Base-by-base conservation (phyloP, 1,284 basidiomycete species). In the Cystobasidium sp. region DNA sequence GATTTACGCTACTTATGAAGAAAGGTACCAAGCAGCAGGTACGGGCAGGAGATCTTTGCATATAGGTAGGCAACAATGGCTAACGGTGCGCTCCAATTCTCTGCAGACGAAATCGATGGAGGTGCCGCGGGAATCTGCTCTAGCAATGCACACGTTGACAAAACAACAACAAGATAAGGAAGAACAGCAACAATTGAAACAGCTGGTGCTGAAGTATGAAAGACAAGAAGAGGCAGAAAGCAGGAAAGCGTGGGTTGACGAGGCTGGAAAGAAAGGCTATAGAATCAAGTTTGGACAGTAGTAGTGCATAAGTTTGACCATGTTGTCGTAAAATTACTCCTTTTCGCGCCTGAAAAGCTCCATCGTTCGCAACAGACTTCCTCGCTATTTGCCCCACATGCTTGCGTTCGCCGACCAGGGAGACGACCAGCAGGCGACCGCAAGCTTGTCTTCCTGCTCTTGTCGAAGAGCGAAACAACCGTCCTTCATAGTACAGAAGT, bases 121-220 rank as follows among this genome's bases (percentile, higher is more conserved):
- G 63, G 89, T 98, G 56, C 95, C 95, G 3, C 84, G 91, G 5
- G 90, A 89, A 79, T 93, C 94, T 18, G 86, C 92, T 1, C 86
- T 98, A 46, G 95, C 94, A 3, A 86, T 93, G 65, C 93, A 97
- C 78, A 94, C 94, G 1, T 88, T 91, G 44, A 88, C 90, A 6
- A 91, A 95, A 67, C 94, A 97, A 81, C 85, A 92, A 76, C 92
- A 94, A 80, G 93, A 94, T 83, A 92, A 90, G 82, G 92, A 92
- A 9, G 95, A 98, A 82, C 94, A 97, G 79, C 93, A 97, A 82
- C 92, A 97, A 76, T 84, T 98, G 78, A 98, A 98, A 84, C 88
- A 89, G 20, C 86, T 97, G n/a, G 95, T 95, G 0, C 79, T 86
- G 55, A 83, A 85, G 77, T 85, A 85, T 77, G 85, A 86, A 77